Evolutionary conservation across 148 eudicot species (phyloP), one percentile per base, ranked within the genome.

Genomic region (Camellia granthamiana): DNA sequence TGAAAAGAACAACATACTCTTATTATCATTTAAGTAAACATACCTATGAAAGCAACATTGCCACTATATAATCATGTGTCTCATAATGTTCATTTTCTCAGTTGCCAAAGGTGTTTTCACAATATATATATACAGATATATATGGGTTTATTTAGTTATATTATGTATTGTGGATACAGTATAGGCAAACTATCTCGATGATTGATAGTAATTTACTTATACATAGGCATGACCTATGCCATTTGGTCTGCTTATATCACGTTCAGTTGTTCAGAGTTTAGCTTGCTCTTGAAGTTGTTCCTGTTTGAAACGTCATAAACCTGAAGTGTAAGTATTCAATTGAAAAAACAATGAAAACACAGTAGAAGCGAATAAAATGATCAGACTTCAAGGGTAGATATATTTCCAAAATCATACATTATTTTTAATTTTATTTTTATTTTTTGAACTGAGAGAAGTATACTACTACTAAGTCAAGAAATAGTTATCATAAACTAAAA

Each of bases 281-380:
- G 92, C 84, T 82, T 91, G 97, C 83, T 91, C 92, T 89, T 89
- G 84, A 46, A 93, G 90, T 91, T 93, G 97, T 52, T 90, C 95
- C 97, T 93, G 97, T 76, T 75, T 59, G 13, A 83, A 82, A 65
- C 69, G 75, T 58, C 75, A 49, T 16, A 13, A 61, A 16, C 16
- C 15, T 15, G 3, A 38, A 44, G 38, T 10, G 11, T 1, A n/a
- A 79, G 66, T 7, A 54, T 8, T 72, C 47, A 6, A 46, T 38
- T 66, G 16, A 67, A 64, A 43, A 71, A 19, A 18, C 16, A 54
- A 19, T 14, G 18, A 46, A 59, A 49, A 52, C 6, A 54, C 7
- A 73, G 64, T 58, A 16, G 42, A 56, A 23, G 19, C 11, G 3
- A 30, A 38, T 1, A 30, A 2, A 15, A 77, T 38, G 16, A n/a